These are phyloP conservation scores for Vanderwaltozyma yarrowii DNA, from an alignment of 805 yeast species.

Conservation along the genomic window DNA sequence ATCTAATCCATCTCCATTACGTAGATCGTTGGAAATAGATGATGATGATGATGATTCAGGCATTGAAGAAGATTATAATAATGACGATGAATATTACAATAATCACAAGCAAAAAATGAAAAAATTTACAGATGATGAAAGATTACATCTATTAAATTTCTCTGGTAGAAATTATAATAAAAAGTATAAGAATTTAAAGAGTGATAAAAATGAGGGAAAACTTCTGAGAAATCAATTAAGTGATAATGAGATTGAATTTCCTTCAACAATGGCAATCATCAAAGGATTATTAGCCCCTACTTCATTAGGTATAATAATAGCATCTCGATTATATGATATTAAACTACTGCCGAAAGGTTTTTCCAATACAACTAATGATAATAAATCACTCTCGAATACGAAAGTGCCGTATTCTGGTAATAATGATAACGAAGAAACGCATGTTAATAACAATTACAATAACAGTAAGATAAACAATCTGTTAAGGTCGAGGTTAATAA, in stretches of 20 bases:
- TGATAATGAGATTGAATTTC: neutral
- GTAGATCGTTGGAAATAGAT: slow-evolving; percentile 3
- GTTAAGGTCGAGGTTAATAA: slow-evolving; percentile 1
- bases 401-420: too few relatives aligned
- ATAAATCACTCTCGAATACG: too few relatives aligned
- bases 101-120: slow-evolving; percentile 1
- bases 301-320: slow-evolving; percentile 19
- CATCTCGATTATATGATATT: slow-evolving; percentile 15
- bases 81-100: neutral
- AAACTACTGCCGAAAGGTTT: slow-evolving; percentile 4
- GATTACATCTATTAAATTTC: neutral
- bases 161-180: neutral
- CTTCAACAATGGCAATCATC: neutral
- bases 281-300: slow-evolving; percentile 16
- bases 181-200: too few relatives aligned
- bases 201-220: neutral
- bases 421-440: too few relatives aligned
- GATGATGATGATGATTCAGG: neutral
- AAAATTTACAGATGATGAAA: slow-evolving; percentile 1
- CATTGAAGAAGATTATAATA: neutral
- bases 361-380: too few relatives aligned
- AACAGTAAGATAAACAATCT: neutral
- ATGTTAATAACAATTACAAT: too few relatives aligned
- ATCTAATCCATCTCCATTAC: slow-evolving; percentile 11
- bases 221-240: neutral